A percentile compares a stretch with the other conserved stretches of the same genome.
Evolutionary conservation across 2,329 filamentous ascomycete genomes (phyloP).

Genomic region (Diaporthe sp.): DNA sequence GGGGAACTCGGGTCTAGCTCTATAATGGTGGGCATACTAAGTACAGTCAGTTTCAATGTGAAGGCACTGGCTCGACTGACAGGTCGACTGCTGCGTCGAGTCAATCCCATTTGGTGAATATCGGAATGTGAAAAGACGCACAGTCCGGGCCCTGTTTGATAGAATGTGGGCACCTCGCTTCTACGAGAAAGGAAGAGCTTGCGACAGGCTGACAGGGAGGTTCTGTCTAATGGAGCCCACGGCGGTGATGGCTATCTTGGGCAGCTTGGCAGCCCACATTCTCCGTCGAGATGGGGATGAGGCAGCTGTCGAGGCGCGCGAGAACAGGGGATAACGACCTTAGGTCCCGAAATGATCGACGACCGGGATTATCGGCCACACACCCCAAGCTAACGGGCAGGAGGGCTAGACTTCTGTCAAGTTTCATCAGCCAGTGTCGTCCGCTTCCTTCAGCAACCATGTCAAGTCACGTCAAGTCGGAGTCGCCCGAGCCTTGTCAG

Average conservation of each 20-base stretch:
- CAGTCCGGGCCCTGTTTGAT: neutral
- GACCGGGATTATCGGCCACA: conserved; percentile 11
- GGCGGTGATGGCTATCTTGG: conserved; percentile 19
- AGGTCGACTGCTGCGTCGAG: neutral
- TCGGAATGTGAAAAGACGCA: conserved; percentile 4
- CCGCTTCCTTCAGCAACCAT: neutral
- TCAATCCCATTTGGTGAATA: conserved; percentile 1
- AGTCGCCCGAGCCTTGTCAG: conserved; percentile 12
- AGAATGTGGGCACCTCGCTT: conserved; percentile 32
- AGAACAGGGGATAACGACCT: neutral
- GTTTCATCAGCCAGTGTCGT: conserved; percentile 18
- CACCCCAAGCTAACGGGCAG: neutral
- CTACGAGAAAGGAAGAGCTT: conserved; percentile 36
- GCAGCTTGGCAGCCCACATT: conserved; percentile 27
- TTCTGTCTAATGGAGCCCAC: conserved; percentile 14
- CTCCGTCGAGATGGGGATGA: conserved; percentile 19
- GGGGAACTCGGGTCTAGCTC: neutral
- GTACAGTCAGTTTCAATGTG: neutral
- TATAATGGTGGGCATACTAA: neutral
- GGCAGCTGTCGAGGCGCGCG: conserved; percentile 25
- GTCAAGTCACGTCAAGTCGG: conserved; percentile 18
- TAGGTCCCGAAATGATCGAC: conserved; percentile 29
- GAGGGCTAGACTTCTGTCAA: conserved; percentile 28
- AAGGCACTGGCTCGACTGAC: neutral
- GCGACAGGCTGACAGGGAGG: conserved; percentile 34